Base-by-base conservation (phyloP, 2,329 filamentous ascomycete species). In the Colletotrichum sp. region DNA sequence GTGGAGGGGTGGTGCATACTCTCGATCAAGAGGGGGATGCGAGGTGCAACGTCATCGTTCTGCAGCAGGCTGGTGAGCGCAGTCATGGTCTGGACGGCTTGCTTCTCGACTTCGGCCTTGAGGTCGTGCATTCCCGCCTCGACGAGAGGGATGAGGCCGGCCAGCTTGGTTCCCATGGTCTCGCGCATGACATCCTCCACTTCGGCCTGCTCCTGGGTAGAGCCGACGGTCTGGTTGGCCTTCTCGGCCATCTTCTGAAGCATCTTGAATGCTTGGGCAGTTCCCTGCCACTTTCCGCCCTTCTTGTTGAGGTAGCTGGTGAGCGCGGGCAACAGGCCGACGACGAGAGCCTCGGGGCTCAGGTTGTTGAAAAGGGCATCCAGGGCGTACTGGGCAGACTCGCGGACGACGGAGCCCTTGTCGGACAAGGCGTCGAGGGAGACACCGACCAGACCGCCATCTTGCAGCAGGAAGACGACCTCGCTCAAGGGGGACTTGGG, bases 281-380 rank as follows among this genome's bases (percentile, higher is more conserved):
- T 95, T 76, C 97, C 97, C 87, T 99, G 97, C 97, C 97, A 99
- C 87, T 99, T 99, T 79, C 95, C 96, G 18, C 95, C 94, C 82
- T 92, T 92, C 86, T 95, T 98, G 82, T 89, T 89, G 34, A 99
- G 89, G 84, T 99, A 99, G 68, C 90, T 86, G 77, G 89, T 86
- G 55, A 99, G 88, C 18, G 92, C 90, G 4, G 97, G 96, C 67
- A 99, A 88, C 57, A 99, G 90, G 24, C 94, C 96, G 78, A 92
- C 91, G 68, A 98, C 94, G 81, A 98, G 91, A 66, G 95, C 93
- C 88, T 99, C 97, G 72, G 95, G 88, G 82, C 92, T 93, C 78
- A 99, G 88, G 82, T 94, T 92, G 79, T 90, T 89, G 85, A 98
- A 98, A 28, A 99, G 89, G 28, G 95, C 94, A 84, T 99, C 96